phyloP scores from a whole-genome alignment of 164 flowering plant genomes.

The Dillenia turbinata region DNA sequence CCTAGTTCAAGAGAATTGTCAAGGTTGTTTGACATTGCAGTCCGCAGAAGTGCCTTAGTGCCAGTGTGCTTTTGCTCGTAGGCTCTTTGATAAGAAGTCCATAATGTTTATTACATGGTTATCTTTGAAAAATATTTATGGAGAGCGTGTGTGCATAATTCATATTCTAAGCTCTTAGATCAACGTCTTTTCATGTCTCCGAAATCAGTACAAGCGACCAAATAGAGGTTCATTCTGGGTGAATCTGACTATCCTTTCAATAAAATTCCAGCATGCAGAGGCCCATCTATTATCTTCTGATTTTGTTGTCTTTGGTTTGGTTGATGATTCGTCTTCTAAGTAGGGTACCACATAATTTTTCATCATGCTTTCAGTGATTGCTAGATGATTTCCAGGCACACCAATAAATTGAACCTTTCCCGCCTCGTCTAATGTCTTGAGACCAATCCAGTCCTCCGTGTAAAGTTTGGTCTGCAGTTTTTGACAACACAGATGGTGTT shows the following conservation, averaged over 20 bases:
- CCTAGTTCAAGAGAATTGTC: too few relatives aligned
- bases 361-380: constrained; percentile 21
- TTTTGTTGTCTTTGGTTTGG: neutral
- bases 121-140: too few relatives aligned
- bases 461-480: constrained; percentile 34
- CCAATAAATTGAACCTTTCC: constrained; percentile 35
- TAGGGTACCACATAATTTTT: constrained; percentile 30
- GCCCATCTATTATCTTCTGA: neutral
- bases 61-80: too few relatives aligned
- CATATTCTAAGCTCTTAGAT: too few relatives aligned
- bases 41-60: too few relatives aligned
- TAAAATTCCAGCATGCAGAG: neutral
- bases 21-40: too few relatives aligned
- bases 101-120: too few relatives aligned
- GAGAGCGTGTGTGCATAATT: too few relatives aligned
- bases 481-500: neutral
- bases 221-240: neutral
- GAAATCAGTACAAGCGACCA: constrained; percentile 7
- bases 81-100: too few relatives aligned
- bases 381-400: constrained; percentile 28
- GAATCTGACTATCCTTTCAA: neutral
- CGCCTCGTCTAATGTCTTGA: constrained; percentile 31
- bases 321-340: constrained; percentile 19
- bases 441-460: constrained; percentile 40
- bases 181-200: neutral